These are phyloP conservation scores for Keithomyces neogunnii DNA, from an alignment of 2,329 filamentous ascomycete genomes.

Conservation along the genomic window DNA sequence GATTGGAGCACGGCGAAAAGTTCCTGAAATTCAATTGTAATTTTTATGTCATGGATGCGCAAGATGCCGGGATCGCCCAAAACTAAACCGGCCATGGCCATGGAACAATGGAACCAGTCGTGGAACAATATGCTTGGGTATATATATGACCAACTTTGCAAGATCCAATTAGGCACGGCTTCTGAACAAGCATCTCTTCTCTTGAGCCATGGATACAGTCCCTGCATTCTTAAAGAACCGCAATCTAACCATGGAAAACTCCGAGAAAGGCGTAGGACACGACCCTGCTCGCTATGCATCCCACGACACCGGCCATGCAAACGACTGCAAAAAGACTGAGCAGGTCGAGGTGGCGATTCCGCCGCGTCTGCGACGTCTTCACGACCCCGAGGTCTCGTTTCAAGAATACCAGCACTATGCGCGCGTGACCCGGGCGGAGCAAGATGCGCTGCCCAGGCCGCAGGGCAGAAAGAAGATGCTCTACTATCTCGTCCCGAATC, in stretches of 20 bases:
- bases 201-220: background rate
- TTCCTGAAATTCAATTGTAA: too few species aligned
- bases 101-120: too few species aligned
- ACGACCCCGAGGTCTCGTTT: constrained; percentile 13
- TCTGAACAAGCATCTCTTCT: background rate
- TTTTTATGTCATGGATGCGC: too few species aligned
- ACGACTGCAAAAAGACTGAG: background rate
- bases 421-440: constrained; percentile 11
- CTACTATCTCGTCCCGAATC: constrained; percentile 5
- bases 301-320: background rate
- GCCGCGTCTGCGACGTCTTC: constrained; percentile 10
- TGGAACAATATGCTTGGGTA: too few species aligned
- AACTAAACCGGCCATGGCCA: background rate
- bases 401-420: constrained; percentile 16
- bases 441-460: constrained; percentile 8
- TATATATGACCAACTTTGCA: too few species aligned
- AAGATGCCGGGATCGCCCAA: too few species aligned
- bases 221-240: background rate
- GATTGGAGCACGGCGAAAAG: too few species aligned
- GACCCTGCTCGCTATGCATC: background rate
- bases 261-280: background rate
- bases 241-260: background rate
- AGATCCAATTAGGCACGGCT: background rate
- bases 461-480: background rate
- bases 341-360: background rate